Evolutionary conservation across 352 stramenopile species (phyloP).

Genomic region (Globisporangium paroecandrum): DNA sequence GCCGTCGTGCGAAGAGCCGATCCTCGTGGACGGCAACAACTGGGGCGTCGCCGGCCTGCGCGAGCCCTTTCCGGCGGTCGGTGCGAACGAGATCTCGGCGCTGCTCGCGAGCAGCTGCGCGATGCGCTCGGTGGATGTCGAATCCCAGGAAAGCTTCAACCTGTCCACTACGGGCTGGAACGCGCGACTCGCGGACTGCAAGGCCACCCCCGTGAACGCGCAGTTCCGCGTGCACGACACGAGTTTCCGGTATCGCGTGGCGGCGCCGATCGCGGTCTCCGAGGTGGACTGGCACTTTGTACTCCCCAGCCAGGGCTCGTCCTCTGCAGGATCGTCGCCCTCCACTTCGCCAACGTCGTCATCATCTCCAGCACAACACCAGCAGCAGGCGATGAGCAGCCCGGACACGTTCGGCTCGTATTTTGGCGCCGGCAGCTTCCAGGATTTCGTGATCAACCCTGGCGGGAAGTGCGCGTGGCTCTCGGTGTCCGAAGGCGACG

Average conservation of each 20-base stretch:
- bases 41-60: slow-evolving; percentile 27
- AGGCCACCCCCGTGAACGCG: slow-evolving; percentile 38
- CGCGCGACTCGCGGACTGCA: slow-evolving; percentile 14
- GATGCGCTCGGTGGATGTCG: slow-evolving; percentile 20
- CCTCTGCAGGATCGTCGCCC: slow-evolving; percentile 11
- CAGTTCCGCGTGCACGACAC: slow-evolving; percentile 52
- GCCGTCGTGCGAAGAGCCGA: slow-evolving; percentile 17
- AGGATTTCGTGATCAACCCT: slow-evolving; percentile 60
- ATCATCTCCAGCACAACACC: not conserved
- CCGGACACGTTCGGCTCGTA: slow-evolving; percentile 56
- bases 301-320: slow-evolving; percentile 16
- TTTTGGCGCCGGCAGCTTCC: slow-evolving; percentile 51
- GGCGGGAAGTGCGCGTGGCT: slow-evolving; percentile 60
- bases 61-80: slow-evolving; percentile 39
- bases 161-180: slow-evolving; percentile 19
- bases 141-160: slow-evolving; percentile 22
- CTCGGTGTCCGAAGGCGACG: slow-evolving; percentile 53
- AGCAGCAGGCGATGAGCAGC: slow-evolving; percentile 25
- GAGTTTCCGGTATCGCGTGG: slow-evolving; percentile 34
- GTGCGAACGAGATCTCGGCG: slow-evolving; percentile 15
- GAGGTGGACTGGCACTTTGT: slow-evolving; percentile 55
- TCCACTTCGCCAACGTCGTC: slow-evolving; percentile 1
- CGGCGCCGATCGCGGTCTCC: slow-evolving; percentile 40
- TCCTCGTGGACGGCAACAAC: slow-evolving; percentile 14
- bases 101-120: slow-evolving; percentile 18